Evolutionary conservation across 768 basidiomycete genomes (phyloP).

Genomic region (Xerocomus spinulosus): DNA sequence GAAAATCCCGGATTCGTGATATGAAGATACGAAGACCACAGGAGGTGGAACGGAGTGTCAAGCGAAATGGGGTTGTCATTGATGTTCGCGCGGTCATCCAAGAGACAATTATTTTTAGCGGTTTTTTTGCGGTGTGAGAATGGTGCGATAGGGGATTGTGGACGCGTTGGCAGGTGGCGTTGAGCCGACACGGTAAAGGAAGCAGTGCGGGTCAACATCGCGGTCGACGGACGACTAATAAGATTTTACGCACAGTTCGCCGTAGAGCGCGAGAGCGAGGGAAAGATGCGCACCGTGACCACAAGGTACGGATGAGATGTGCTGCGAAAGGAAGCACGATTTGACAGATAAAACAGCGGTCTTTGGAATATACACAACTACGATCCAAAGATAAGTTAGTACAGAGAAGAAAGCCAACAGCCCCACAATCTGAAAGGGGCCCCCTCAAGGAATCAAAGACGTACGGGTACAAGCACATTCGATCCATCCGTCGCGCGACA

Average conservation of each 20-base stretch:
- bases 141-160: not conserved
- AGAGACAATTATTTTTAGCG: slow-evolving; percentile 16
- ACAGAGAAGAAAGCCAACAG: too few relatives aligned
- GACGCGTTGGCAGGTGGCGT: slow-evolving; percentile 8
- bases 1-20: slow-evolving; percentile 26
- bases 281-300: slow-evolving; percentile 58
- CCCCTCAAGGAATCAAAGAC: too few relatives aligned
- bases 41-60: slow-evolving; percentile 11
- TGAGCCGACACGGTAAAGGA: slow-evolving; percentile 11
- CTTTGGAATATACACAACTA: slow-evolving; percentile 68
- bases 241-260: slow-evolving; percentile 51
- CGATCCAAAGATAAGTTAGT: slow-evolving; percentile 7
- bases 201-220: slow-evolving; percentile 5
- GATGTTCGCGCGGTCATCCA: slow-evolving; percentile 23
- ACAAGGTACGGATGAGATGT: slow-evolving; percentile 43
- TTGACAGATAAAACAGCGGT: slow-evolving; percentile 55
- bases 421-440: too few relatives aligned
- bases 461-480: slow-evolving; percentile 24
- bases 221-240: not conserved
- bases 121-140: slow-evolving; percentile 11
- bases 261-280: slow-evolving; percentile 59
- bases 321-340: slow-evolving; percentile 45
- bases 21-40: slow-evolving; percentile 10
- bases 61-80: slow-evolving; percentile 14
- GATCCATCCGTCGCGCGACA: slow-evolving; percentile 22